Evolutionary conservation across 352 stramenopile species (phyloP).

Genomic region (Globisporangium splendens): DNA sequence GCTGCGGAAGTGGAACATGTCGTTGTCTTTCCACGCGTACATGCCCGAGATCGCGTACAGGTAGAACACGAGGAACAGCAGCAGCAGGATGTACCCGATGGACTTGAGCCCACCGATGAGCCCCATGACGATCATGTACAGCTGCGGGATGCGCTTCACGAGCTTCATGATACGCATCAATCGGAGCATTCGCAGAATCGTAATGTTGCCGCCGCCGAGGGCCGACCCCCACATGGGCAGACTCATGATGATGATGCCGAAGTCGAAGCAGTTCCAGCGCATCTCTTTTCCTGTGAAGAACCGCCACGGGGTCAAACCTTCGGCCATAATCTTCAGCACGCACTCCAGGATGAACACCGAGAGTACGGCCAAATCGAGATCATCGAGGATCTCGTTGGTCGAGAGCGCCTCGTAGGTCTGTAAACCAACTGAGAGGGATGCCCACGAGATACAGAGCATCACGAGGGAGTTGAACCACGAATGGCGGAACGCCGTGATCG

Average conservation of each 20-base stretch:
- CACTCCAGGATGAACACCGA: conserved; percentile 77
- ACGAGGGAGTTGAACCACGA: conserved; percentile 64
- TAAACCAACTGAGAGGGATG: conserved; percentile 73
- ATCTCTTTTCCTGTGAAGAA: conserved; percentile 77
- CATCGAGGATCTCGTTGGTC: conserved; percentile 39
- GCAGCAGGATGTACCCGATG: conserved; percentile 88
- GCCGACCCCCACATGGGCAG: conserved; percentile 63
- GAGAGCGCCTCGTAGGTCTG: conserved; percentile 67
- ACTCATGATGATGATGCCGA: conserved; percentile 81
- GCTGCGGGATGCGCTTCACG: conserved; percentile 83
- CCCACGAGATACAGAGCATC: conserved; percentile 78
- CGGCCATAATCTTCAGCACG: conserved; percentile 72
- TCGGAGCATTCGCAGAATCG: conserved; percentile 81
- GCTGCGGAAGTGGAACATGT: conserved; percentile 81
- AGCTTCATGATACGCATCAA: conserved; percentile 90
- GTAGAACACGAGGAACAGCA: conserved; percentile 88
- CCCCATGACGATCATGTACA: conserved; percentile 91
- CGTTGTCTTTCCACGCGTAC: conserved; percentile 86
- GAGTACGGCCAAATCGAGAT: conserved; percentile 65
- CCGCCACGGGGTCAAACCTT: conserved; percentile 62
- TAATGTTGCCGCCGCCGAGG: conserved; percentile 67
- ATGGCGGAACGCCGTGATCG: conserved; percentile 41
- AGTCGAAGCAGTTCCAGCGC: conserved; percentile 85
- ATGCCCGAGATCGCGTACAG: conserved; percentile 90
- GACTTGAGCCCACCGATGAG: conserved; percentile 85